These are phyloP conservation scores for Asclepias syriaca DNA, from an alignment of 257 asterid genomes.

Conservation along the genomic window DNA sequence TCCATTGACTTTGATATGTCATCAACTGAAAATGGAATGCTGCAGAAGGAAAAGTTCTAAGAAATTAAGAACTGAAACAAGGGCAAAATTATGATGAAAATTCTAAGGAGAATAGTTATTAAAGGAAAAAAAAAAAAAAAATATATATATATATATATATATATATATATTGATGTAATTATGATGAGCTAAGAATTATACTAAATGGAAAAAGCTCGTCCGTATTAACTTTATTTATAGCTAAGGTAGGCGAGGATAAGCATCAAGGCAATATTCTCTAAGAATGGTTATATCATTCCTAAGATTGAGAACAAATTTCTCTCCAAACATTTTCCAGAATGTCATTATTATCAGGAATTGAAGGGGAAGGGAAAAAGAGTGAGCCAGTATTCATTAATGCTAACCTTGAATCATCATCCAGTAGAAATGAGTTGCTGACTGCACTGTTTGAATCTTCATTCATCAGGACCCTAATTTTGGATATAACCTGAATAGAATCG, in stretches of 20 bases:
- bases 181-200: neutral
- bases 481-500: constrained; percentile 57
- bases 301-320: neutral
- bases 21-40: constrained; percentile 96
- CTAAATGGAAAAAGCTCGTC: neutral
- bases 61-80: constrained; percentile 7
- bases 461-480: constrained; percentile 90
- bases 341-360: neutral
- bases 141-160: too few relatives aligned
- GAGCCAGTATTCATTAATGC: constrained; percentile 15
- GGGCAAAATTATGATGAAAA: neutral
- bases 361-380: neutral
- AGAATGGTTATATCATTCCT: neutral
- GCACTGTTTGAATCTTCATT: constrained; percentile 91
- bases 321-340: neutral
- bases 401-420: constrained; percentile 97
- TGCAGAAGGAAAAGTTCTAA: constrained; percentile 30
- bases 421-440: constrained; percentile 87
- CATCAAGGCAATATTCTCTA: neutral
- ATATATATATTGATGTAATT: neutral
- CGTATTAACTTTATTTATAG: neutral
- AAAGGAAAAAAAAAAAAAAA: neutral
- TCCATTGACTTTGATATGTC: constrained; percentile 97
- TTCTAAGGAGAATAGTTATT: neutral
- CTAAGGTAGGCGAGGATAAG: neutral